phyloP scores from a whole-genome alignment of 148 eudicot genomes.

The Cornus suecica region DNA sequence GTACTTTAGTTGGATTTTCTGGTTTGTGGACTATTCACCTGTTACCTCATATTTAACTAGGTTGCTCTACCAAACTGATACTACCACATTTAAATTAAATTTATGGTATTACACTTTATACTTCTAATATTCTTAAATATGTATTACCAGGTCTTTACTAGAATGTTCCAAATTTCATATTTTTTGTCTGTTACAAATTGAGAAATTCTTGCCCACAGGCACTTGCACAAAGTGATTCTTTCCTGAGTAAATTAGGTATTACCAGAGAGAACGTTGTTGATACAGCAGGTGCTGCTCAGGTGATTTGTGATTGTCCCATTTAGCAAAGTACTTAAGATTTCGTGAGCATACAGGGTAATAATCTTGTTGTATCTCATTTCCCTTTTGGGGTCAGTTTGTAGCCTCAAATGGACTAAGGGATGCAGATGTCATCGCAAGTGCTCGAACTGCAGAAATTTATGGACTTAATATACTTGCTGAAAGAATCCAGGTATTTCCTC shows the following conservation, averaged over 20 bases:
- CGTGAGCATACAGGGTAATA: neutral
- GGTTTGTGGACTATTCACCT: conserved; percentile 2
- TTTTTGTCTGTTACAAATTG: neutral
- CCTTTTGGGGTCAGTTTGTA: conserved; percentile 29
- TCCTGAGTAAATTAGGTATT: conserved; percentile 41
- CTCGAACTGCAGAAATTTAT: conserved; percentile 51
- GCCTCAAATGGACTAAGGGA: conserved; percentile 43
- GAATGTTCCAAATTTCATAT: neutral
- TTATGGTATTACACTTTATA: too few species aligned
- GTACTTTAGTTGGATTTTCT: neutral
- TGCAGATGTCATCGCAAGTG: conserved; percentile 56
- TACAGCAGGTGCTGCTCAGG: conserved; percentile 61
- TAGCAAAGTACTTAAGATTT: neutral
- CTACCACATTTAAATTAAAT: too few species aligned
- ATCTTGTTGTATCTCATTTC: neutral
- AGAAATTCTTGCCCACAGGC: conserved; percentile 30
- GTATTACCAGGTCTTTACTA: neutral
- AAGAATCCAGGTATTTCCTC: conserved; percentile 45
- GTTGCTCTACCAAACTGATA: too few species aligned
- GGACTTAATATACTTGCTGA: conserved; percentile 50
- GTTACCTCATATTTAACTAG: neutral
- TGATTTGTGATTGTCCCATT: conserved; percentile 12
- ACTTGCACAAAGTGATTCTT: conserved; percentile 51
- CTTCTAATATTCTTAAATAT: too few species aligned
- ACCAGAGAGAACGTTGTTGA: conserved; percentile 49